phyloP scores from a whole-genome alignment of 1,284 basidiomycete genomes.

The Moniliophthora roreri region DNA sequence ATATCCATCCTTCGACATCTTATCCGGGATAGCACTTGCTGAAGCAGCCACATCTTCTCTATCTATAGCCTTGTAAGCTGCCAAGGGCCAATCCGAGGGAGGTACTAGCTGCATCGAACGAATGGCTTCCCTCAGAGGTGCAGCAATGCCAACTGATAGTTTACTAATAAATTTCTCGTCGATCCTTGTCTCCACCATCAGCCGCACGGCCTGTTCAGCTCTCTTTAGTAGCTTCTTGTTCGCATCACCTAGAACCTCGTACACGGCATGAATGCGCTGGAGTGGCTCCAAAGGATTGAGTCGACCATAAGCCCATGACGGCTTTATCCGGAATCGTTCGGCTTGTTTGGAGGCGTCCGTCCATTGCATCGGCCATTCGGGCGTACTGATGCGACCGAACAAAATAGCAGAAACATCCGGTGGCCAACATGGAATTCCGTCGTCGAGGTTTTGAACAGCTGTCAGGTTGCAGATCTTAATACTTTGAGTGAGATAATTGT shows the following conservation, averaged over 20 bases:
- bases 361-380: constrained; percentile 63
- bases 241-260: constrained; percentile 56
- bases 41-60: constrained; percentile 78
- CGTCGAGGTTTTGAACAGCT: constrained; percentile 53
- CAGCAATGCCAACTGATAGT: constrained; percentile 72
- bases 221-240: constrained; percentile 53
- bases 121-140: constrained; percentile 83
- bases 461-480: constrained; percentile 15
- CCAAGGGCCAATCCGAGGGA: constrained; percentile 67
- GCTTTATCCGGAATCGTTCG: constrained; percentile 46
- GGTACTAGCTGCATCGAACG: constrained; percentile 81
- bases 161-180: constrained; percentile 48
- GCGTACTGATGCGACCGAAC: constrained; percentile 62
- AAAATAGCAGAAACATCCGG: constrained; percentile 64
- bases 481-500: not conserved
- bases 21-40: constrained; percentile 41
- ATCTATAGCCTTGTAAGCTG: constrained; percentile 75
- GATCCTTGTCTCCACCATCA: constrained; percentile 55
- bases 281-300: constrained; percentile 53
- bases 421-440: constrained; percentile 69
- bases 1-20: constrained; percentile 51
- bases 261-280: constrained; percentile 51
- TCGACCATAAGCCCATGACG: constrained; percentile 62
- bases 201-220: constrained; percentile 62
- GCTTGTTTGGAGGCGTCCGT: constrained; percentile 51